These are phyloP conservation scores for Elsinoe australis DNA, from an alignment of 2,329 filamentous ascomycete genomes.

Conservation along the genomic window DNA sequence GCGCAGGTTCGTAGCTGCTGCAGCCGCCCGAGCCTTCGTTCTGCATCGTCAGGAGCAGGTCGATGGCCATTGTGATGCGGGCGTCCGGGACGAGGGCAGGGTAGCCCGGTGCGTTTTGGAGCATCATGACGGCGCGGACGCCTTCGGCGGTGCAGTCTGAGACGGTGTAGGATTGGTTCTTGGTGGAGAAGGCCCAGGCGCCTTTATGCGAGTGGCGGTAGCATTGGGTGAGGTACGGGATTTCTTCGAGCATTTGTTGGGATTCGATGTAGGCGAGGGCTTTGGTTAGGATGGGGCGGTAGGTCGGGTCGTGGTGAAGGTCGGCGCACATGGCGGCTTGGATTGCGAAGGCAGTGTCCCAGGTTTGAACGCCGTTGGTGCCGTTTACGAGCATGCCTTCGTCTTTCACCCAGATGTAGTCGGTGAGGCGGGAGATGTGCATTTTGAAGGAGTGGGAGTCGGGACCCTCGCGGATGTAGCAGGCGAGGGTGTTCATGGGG, in stretches of 20 bases:
- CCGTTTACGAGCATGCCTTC: slow-evolving; percentile 94
- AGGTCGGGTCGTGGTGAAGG: slow-evolving; percentile 66
- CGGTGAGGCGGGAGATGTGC: slow-evolving; percentile 72
- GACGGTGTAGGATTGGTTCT: slow-evolving; percentile 86
- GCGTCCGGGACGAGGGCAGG: slow-evolving; percentile 65
- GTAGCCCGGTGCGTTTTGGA: slow-evolving; percentile 72
- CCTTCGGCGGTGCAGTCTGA: slow-evolving; percentile 92
- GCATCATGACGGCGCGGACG: slow-evolving; percentile 73
- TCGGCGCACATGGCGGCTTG: slow-evolving; percentile 74
- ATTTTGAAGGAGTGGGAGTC: slow-evolving; percentile 62
- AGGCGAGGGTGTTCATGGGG: slow-evolving; percentile 80
- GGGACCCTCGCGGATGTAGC: slow-evolving; percentile 77
- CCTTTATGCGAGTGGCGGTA: slow-evolving; percentile 90
- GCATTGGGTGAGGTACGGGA: slow-evolving; percentile 65
- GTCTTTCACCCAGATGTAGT: slow-evolving; percentile 83
- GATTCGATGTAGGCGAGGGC: slow-evolving; percentile 79
- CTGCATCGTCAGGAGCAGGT: slow-evolving; percentile 86
- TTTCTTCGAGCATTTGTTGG: slow-evolving; percentile 84
- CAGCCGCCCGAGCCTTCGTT: slow-evolving; percentile 71
- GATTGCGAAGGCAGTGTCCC: slow-evolving; percentile 89
- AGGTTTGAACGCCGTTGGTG: slow-evolving; percentile 95
- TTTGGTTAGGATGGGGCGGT: slow-evolving; percentile 73
- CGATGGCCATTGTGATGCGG: slow-evolving; percentile 77
- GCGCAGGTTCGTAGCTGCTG: slow-evolving; percentile 78
- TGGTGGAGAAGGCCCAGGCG: slow-evolving; percentile 92